Conservation (phyloP, 2,329 filamentous ascomycete species). For the Scedosporium boydii region DNA sequence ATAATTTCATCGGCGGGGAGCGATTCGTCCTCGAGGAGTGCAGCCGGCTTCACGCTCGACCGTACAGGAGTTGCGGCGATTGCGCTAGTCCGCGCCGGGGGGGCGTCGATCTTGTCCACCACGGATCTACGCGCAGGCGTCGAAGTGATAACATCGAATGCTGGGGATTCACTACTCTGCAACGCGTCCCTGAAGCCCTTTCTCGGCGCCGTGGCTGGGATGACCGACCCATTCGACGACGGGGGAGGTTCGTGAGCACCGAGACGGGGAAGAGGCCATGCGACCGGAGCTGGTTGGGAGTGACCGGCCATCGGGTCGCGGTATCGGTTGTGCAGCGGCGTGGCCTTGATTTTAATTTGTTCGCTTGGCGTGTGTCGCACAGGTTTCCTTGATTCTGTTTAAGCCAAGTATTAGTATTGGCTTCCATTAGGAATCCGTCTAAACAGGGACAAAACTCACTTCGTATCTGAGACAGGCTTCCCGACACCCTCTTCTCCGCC, state of each 20-base stretch:
- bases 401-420: constrained; percentile 17
- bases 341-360: constrained; percentile 45
- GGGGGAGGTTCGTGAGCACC: background rate
- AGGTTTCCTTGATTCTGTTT: constrained; percentile 44
- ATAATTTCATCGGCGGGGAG: constrained; percentile 14
- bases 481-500: constrained; percentile 49
- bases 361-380: constrained; percentile 25
- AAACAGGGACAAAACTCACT: constrained; percentile 32
- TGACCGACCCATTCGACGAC: constrained; percentile 18
- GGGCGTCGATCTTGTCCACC: constrained; percentile 8
- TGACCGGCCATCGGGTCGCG: constrained; percentile 4
- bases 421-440: background rate
- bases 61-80: background rate
- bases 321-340: constrained; percentile 42
- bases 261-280: background rate
- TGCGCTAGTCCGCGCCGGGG: constrained; percentile 6
- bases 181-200: constrained; percentile 21
- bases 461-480: constrained; percentile 32
- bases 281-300: background rate
- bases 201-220: constrained; percentile 32
- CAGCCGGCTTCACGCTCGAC: background rate
- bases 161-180: constrained; percentile 18
- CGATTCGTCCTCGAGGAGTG: background rate
- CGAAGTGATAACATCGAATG: constrained; percentile 18
- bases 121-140: constrained; percentile 15